Base-by-base conservation (phyloP, 2,329 filamentous ascomycete species). In the Escovopsis sp. region DNA sequence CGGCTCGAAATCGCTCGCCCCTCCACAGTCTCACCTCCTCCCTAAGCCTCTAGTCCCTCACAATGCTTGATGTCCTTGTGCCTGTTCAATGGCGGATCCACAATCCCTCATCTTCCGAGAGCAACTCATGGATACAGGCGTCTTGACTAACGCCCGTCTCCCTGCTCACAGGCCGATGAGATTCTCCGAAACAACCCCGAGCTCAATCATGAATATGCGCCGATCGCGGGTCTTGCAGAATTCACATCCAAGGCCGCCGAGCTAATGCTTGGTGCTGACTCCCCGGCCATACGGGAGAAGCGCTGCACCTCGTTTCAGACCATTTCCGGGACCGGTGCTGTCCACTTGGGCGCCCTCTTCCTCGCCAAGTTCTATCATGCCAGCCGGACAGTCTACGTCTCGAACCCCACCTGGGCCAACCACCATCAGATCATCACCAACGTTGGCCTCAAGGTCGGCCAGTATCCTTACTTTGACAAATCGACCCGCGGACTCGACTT, bases 361-460 rank as follows among this genome's bases (percentile, higher is more conserved):
- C 79, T 98, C 41, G 67, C 81, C 57, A 87, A 79, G 58, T 98
- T 96, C 74, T 94, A 84, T 70, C 66, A 68, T 52, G 69, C 71
- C 53, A 74, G 70, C 62, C 79, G 73, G 46, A 74, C 77, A 40
- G 74, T 92, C 61, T 94, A 94, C 70, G 69, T 96, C 58, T 94
- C 86, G 51, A 82, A 81, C 58, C 90, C 90, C 35, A 98, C 90
- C 42, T 98, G 90, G 90, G 86, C 82, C 47, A 98, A 98, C 66
- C 90, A 98, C 75, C 79, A 92, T 65, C 90, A 96, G 61, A 94
- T 98, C 68, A 94, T 98, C 66, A 73, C 68, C 60, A 96, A 96
- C 55, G 86, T 94, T 53, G 70, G 72, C 48, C 67, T 96, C 21
- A 64, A 74, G 25, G 73, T 85, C 49, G 78, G 78, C 47, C 74